phyloP scores from a whole-genome alignment of 2,329 filamentous ascomycete species.

The Cladophialophora carrionii region DNA sequence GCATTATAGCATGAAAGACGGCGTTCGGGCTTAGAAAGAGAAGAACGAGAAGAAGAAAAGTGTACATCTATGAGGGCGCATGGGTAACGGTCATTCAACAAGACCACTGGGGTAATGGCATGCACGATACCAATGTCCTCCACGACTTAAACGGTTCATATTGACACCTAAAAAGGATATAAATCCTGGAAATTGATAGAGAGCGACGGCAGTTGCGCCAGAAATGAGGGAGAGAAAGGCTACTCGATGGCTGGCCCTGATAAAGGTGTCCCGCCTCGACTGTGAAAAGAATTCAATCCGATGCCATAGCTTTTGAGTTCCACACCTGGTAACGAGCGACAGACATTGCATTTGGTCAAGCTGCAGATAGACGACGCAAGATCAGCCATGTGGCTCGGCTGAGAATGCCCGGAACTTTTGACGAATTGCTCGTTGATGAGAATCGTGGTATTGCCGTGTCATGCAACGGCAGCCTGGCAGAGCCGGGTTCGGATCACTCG shows the following conservation, averaged over 20 bases:
- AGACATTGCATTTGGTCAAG: background rate
- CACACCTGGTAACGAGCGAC: background rate
- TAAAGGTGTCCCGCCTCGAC: background rate
- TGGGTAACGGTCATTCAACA: slow-evolving; percentile 36
- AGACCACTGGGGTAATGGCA: slow-evolving; percentile 24
- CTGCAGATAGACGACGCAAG: background rate
- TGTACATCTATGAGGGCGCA: slow-evolving; percentile 32
- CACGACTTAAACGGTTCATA: slow-evolving; percentile 33
- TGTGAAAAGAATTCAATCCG: background rate
- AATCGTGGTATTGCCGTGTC: background rate
- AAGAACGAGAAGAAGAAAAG: slow-evolving; percentile 12
- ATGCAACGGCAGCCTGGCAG: background rate
- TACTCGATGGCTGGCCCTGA: background rate
- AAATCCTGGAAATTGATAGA: background rate
- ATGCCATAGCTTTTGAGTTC: background rate
- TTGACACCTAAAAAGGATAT: background rate
- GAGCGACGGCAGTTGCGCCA: background rate
- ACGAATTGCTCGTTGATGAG: background rate
- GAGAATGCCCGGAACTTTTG: background rate
- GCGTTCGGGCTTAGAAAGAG: background rate
- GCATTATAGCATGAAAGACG: background rate
- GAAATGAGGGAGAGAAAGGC: background rate
- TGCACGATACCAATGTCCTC: slow-evolving; percentile 36
- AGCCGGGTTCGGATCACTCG: background rate
- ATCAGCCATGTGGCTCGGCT: background rate